A percentile compares a stretch with the other conserved stretches of the same genome.
phyloP scores from a whole-genome alignment of 768 basidiomycete genomes.

The Podaxis carcinomalis region DNA sequence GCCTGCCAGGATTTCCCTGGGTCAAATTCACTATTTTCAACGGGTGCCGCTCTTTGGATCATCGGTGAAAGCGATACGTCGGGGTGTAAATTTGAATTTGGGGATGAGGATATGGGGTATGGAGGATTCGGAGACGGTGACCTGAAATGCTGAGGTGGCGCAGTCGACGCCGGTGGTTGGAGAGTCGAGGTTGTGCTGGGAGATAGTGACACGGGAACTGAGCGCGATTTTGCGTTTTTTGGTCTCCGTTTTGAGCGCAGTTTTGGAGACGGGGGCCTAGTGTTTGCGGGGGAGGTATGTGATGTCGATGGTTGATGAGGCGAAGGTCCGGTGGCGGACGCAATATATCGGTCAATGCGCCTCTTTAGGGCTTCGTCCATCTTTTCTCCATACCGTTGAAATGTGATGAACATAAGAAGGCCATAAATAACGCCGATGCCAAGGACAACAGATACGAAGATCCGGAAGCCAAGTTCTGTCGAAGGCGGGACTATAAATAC shows the following conservation, averaged over 20 bases:
- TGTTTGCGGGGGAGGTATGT: not conserved
- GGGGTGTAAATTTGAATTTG: not conserved
- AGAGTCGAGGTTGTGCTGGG: not conserved
- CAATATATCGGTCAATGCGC: not conserved
- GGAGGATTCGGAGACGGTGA: not conserved
- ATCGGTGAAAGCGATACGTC: not conserved
- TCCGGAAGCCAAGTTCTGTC: not conserved
- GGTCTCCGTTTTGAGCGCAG: not conserved
- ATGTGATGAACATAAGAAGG: not conserved
- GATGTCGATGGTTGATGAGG: not conserved
- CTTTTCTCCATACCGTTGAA: conserved; percentile 19
- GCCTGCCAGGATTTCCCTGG: too few relatives aligned
- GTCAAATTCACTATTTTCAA: too few relatives aligned
- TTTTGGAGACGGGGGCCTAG: not conserved
- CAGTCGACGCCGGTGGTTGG: not conserved
- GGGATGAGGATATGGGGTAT: not conserved
- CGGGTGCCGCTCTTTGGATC: not conserved
- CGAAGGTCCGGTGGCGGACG: not conserved
- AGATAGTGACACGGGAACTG: not conserved
- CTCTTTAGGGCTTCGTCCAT: conserved; percentile 11
- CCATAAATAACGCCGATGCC: not conserved
- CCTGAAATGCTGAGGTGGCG: not conserved
- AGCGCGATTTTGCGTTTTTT: not conserved
- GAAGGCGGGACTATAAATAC: not conserved
- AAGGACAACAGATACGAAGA: not conserved